Base-by-base conservation (phyloP, 2,329 filamentous ascomycete genomes). In the Fusarium buxicola region DNA sequence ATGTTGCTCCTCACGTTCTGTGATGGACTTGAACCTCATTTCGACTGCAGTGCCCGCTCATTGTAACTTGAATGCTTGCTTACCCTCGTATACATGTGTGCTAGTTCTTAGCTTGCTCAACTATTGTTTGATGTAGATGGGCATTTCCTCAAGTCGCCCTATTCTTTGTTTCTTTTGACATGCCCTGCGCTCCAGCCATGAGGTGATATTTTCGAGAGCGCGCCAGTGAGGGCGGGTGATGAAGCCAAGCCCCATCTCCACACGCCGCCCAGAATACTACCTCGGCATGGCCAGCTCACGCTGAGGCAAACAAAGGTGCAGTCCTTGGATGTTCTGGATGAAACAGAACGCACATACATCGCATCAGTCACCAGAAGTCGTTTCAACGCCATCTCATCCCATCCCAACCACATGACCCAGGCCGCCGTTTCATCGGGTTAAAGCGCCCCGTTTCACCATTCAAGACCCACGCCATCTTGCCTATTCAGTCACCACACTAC, bases 371-470 rank as follows among this genome's bases (percentile, higher is more conserved):
- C 12, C 16, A 30, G 36, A 31, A 10, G 12, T 32, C 34, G 50
- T 64, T 61, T 65, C 51, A 50, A 27, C 18, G n/a, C n/a, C n/a
- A n/a, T n/a, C 28, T 44, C 48, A 51, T 38, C 24, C 44, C 24
- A 38, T 32, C 15, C 34, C 21, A n/a, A 9, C 31, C 32, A 49
- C 61, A 63, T 32, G 59, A 52, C 41, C 55, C 28, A 11, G 10
- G 21, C 57, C 28, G 24, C 41, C 15, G 61, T 65, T 63, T 65
- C 61, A 65, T 44, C 45, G 35, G 40, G 50, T 32, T 55, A 7
- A 47, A 34, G 38, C 60, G 15, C 24, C 25, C 58, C 30, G 62
- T 65, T 65, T 65, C 62, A 65, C 38, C 34, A 63, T 55, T n/a
- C 18, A 8, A 10, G 44, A 15, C 34, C 18, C 41, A 54, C 43